Base-by-base conservation (phyloP, 2,329 filamentous ascomycete genomes). In the Delphinella strobiligena region DNA sequence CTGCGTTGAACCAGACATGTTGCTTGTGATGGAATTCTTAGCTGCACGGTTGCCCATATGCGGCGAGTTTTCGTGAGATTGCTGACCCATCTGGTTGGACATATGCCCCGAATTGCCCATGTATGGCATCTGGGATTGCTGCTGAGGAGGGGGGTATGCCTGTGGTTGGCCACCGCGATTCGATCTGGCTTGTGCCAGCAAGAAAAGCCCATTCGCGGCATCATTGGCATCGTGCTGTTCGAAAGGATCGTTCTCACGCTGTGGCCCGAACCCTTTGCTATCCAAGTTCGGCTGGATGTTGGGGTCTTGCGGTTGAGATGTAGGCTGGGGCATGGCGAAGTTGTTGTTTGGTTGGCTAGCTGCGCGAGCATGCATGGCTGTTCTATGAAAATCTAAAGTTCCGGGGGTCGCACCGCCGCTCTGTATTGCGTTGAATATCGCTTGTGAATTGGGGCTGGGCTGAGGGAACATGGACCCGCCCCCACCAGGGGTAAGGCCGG, bases 391-490 rank as follows among this genome's bases (percentile, higher is more conserved):
- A 54, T 98, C 91, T 36, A 93, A 67, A 0, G 89, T 94, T 45
- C 81, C 80, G 7, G 91, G 91, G 1, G 91, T 98, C 3, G 86
- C 82, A 41, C 81, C 83, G 48, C 84, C 84, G 55, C 76, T 83
- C 48, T 84, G 78, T 29, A 91, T 66, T 49, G 82, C 80, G 45
- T 81, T 80, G 61, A 88, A 85, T 5, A 95, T 64, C 37, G 82
- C 82, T 64, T 87, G 81, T 0, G 85, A 84, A 58, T 84, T 93
- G 4, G 86, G 88, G 58, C 83, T 93, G 2, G 86, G 82, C 40
- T 82, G 84, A 41, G 89, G 87, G 68, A 96, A 96, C 86, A 96
- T 96, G 51, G 88, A 93, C 52, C 88, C 89, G 58, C 88, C 87
- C 49, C 89, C 89, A 45, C 91, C 91, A 36, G 91, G 91, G 38